phyloP scores from a whole-genome alignment of 495 filamentous ascomycete genomes.

The Aspergillus sclerotiicarbonarius region DNA sequence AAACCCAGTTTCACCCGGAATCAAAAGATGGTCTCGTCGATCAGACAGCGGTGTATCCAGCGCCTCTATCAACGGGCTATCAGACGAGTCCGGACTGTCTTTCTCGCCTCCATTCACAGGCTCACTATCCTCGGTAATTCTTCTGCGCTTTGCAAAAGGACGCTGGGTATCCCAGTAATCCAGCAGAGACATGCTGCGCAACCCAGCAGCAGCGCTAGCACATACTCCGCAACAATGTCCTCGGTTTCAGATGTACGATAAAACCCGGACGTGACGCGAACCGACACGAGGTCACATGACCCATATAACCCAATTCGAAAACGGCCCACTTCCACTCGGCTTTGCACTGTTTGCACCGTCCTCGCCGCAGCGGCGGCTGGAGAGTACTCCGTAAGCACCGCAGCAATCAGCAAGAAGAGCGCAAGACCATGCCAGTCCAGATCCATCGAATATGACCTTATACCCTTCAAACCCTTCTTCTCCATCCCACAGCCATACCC shows the following conservation, averaged over 20 bases:
- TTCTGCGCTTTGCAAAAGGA: slow-evolving; percentile 35
- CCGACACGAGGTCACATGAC: slow-evolving; percentile 41
- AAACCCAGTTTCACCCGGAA: not conserved
- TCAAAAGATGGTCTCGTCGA: not conserved
- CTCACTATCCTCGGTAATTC: slow-evolving; percentile 10
- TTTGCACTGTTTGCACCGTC: slow-evolving; percentile 31
- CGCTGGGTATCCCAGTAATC: slow-evolving; percentile 45
- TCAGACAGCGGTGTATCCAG: slow-evolving; percentile 2
- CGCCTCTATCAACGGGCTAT: slow-evolving; percentile 15
- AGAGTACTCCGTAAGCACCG: not conserved
- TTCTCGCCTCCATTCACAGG: not conserved
- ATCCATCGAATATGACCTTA: not conserved
- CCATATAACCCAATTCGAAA: slow-evolving; percentile 7
- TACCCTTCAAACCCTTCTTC: not conserved
- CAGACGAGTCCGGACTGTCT: not conserved
- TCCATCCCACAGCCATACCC: not conserved
- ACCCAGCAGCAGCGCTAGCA: not conserved
- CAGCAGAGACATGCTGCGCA: slow-evolving; percentile 38
- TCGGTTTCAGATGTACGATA: not conserved
- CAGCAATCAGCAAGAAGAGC: not conserved
- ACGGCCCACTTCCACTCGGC: not conserved
- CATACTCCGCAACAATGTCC: not conserved
- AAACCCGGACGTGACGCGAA: not conserved
- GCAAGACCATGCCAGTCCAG: not conserved
- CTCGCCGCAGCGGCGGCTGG: not conserved